A percentile compares a stretch with the other conserved stretches of the same genome.
Evolutionary conservation across 495 filamentous ascomycete genomes (phyloP).

Genomic region (Amphirosellinia nigrospora): DNA sequence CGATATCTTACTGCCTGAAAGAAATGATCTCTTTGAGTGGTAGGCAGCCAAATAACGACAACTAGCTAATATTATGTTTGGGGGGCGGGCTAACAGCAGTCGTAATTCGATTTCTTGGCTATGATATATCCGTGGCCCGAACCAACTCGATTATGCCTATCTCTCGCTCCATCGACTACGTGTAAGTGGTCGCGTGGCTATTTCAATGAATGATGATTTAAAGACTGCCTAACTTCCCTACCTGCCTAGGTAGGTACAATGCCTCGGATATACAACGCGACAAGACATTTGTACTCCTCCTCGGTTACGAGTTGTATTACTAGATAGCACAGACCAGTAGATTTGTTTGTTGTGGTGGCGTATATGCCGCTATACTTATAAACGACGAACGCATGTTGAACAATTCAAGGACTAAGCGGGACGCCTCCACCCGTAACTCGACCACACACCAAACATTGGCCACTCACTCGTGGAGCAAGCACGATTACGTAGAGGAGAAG

Average conservation of each 20-base stretch:
- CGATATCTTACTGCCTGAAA: slow-evolving; percentile 11
- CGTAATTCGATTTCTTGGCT: slow-evolving; percentile 18
- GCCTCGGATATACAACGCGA: neutral
- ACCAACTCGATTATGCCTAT: slow-evolving; percentile 11
- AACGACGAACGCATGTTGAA: neutral
- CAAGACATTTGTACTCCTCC: neutral
- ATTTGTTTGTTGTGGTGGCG: neutral
- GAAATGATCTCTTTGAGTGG: neutral
- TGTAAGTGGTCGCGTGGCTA: slow-evolving; percentile 16
- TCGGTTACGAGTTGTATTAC: neutral
- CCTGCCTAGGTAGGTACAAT: neutral
- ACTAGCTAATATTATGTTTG: neutral
- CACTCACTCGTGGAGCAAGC: neutral
- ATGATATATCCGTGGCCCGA: neutral
- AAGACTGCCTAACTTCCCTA: neutral
- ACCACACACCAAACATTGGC: slow-evolving; percentile 3
- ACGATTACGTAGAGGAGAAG: slow-evolving; percentile 24
- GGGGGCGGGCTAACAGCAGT: neutral
- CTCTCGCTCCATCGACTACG: neutral
- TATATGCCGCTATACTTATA: neutral
- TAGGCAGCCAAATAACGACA: slow-evolving; percentile 13
- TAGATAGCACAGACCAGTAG: slow-evolving; percentile 3
- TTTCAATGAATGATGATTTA: neutral
- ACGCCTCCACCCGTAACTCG: slow-evolving; percentile 17
- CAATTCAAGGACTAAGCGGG: neutral